Percentiles rank a stretch among this genome's conserved stretches.
Evolutionary conservation across 345 rosid species (phyloP).

Genomic region (Rhizophora apiculata): DNA sequence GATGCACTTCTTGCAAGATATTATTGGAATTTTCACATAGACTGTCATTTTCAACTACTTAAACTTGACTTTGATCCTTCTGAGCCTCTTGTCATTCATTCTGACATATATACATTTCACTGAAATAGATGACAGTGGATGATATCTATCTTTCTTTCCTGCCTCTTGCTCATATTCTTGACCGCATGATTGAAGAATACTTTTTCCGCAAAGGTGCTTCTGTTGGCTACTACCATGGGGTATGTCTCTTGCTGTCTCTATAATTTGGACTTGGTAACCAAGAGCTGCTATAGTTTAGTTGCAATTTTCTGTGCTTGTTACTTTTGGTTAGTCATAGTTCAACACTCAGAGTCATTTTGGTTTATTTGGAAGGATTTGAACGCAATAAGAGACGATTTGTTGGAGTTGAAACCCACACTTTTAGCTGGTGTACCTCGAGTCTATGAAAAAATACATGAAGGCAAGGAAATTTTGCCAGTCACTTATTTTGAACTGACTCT

Average conservation of each 20-base stretch:
- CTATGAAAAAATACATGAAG: constrained; percentile 80
- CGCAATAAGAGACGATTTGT: constrained; percentile 73
- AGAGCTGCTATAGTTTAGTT: too few relatives aligned
- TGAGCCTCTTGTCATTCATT: neutral
- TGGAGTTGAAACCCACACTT: constrained; percentile 85
- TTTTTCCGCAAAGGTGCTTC: constrained; percentile 90
- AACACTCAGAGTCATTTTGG: neutral
- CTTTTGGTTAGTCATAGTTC: neutral
- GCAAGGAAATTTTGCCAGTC: constrained; percentile 31
- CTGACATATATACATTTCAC: constrained; percentile 13
- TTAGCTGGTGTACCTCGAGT: constrained; percentile 96
- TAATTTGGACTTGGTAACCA: too few relatives aligned
- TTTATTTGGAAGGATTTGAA: constrained; percentile 60
- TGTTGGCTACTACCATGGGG: constrained; percentile 95
- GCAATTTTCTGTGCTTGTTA: neutral
- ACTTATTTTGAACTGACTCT: constrained; percentile 5
- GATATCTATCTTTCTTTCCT: constrained; percentile 90
- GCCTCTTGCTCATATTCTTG: constrained; percentile 92
- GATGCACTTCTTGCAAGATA: neutral
- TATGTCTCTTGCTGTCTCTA: constrained; percentile 23
- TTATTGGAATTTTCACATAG: neutral
- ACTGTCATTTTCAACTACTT: neutral
- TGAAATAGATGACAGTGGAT: constrained; percentile 68
- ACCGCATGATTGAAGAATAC: constrained; percentile 80
- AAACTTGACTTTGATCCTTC: neutral